Evolutionary conservation across 192 early-diverging fungal species (phyloP), one percentile per base, ranked within the genome.

Genomic region (Entomortierella beljakovae): DNA sequence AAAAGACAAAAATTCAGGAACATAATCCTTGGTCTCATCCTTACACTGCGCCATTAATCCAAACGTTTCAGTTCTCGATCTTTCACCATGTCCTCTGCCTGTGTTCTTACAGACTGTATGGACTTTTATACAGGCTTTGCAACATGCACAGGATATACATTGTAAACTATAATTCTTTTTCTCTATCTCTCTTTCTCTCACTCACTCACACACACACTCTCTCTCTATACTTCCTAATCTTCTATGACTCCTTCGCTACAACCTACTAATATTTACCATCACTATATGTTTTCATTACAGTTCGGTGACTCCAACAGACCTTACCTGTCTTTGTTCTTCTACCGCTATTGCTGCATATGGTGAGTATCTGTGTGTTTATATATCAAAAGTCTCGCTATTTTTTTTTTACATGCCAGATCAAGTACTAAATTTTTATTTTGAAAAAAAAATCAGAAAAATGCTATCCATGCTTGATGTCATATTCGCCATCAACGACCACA

Each of bases 381-480:
- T n/a, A n/a, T n/a, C n/a, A n/a, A n/a, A n/a, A n/a, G n/a, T n/a
- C n/a, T n/a, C 8, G 73, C 51, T 3, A 1, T 28, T 25, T 42
- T 20, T 7, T 9, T 29, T 8, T 1, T 23, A 22, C 37, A 16
- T 26, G n/a, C 37, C 38, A 13, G 10, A 18, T 13, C 7, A 35
- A 38, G 25, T 50, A 9, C 22, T 22, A 37, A 48, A 22, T 35
- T 13, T 38, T 13, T 38, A 8, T 6, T 13, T 38, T 38, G 37
- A 38, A 6, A 38, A 38, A 22, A 34, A 34, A 7, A 55, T 31
- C 42, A 77, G 73, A 46, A n/a, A 63, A 16, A 16, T 77, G 73
- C 63, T 53, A 64, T 2, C 65, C 73, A 51, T 77, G 73, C 13
- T 15, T 77, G 35, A 26, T n/a, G n/a, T n/a, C n/a, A n/a, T n/a